Evolutionary conservation across 257 asterid genomes (phyloP).

Genomic region (Schizonepeta tenuifolia): DNA sequence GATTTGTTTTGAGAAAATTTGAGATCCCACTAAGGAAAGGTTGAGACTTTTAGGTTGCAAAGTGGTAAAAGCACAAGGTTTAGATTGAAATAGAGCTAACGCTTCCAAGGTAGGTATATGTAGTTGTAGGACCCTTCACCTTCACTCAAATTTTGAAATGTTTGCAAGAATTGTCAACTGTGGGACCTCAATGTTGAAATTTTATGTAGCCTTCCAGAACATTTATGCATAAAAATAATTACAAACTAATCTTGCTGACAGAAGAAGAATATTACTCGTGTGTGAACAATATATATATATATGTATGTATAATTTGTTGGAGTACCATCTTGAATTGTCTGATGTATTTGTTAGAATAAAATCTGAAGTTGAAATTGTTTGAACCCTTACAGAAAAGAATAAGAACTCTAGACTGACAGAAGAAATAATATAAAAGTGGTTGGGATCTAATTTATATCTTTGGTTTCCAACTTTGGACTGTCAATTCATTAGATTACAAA

Average conservation of each 20-base stretch:
- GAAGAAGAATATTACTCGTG: background rate
- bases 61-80: background rate
- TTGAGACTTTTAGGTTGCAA: background rate
- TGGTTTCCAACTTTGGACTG: background rate
- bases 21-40: background rate
- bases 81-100: conserved; percentile 2
- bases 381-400: background rate
- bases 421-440: background rate
- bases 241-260: conserved; percentile 24
- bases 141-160: background rate
- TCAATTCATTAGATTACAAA: background rate
- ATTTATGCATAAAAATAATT: background rate
- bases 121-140: background rate
- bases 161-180: conserved; percentile 1
- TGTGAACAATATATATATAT: background rate
- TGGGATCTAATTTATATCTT: background rate
- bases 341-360: background rate
- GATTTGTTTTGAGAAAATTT: background rate
- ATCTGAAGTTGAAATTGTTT: background rate
- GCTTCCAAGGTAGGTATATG: background rate
- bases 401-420: background rate
- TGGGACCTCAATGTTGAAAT: conserved; percentile 8
- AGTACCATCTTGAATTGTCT: background rate
- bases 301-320: background rate
- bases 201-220: background rate